Conservation (phyloP, 768 basidiomycete genomes). For the Candolleomyces aberdarensis region DNA sequence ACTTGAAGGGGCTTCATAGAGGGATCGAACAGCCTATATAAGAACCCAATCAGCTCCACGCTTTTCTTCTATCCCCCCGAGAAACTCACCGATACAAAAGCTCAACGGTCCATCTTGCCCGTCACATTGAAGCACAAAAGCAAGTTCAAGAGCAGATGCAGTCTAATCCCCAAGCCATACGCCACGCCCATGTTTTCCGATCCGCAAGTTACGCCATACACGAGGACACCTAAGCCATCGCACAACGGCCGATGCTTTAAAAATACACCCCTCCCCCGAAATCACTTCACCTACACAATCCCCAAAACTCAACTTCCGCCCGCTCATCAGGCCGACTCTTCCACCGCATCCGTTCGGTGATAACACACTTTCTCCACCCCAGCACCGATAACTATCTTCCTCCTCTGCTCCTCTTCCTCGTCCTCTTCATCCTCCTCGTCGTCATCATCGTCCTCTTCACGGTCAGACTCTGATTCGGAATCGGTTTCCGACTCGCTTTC, state of each 20-base stretch:
- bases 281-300: not conserved
- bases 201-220: too few relatives aligned
- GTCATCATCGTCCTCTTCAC: constrained; percentile 19
- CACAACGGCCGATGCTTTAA: not conserved
- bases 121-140: not conserved
- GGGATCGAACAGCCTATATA: not conserved
- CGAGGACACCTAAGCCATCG: too few relatives aligned
- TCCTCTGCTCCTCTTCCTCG: constrained; percentile 23
- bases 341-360: constrained; percentile 23
- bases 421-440: constrained; percentile 28
- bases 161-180: too few relatives aligned
- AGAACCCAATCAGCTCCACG: not conserved
- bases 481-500: constrained; percentile 15
- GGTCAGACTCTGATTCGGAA: constrained; percentile 18
- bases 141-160: not conserved
- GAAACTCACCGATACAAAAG: not conserved
- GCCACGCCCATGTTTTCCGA: too few relatives aligned
- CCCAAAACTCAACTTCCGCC: not conserved
- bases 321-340: not conserved
- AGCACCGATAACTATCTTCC: constrained; percentile 37
- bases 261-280: not conserved
- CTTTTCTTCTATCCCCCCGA: not conserved
- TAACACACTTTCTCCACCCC: constrained; percentile 51
- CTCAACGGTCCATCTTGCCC: not conserved
- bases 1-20: not conserved